Percentiles rank a stretch among this genome's conserved stretches.
phyloP scores from a whole-genome alignment of 1,284 basidiomycete genomes.

The Erythrobasidium hasegawianum region DNA sequence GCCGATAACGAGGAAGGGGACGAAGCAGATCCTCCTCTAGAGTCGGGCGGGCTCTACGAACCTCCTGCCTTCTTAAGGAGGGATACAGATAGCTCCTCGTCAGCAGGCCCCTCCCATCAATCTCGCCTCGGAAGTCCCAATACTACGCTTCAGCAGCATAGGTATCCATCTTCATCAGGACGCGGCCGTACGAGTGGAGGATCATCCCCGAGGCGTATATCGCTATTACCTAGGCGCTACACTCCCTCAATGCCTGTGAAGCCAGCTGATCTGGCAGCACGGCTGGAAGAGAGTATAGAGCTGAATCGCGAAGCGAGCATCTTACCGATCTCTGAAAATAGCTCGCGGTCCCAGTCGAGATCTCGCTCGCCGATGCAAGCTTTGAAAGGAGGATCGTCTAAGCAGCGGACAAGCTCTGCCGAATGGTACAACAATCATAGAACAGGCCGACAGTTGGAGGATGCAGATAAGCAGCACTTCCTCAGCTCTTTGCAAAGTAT shows the following conservation, averaged over 20 bases:
- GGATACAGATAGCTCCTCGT: constrained; percentile 20
- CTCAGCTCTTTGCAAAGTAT: constrained; percentile 87
- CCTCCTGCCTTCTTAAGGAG: background rate
- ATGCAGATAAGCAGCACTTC: constrained; percentile 58
- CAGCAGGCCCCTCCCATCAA: constrained; percentile 1
- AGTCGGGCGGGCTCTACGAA: background rate
- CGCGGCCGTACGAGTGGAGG: constrained; percentile 15
- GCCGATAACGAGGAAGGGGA: constrained; percentile 8
- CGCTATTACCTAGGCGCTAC: constrained; percentile 28
- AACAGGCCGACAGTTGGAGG: background rate
- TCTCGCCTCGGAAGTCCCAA: constrained; percentile 24
- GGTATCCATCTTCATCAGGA: background rate
- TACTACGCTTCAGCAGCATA: background rate
- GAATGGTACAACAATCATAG: constrained; percentile 30
- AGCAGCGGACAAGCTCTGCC: constrained; percentile 21
- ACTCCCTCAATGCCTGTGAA: constrained; percentile 5
- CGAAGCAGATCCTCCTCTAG: background rate
- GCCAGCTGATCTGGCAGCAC: constrained; percentile 36
- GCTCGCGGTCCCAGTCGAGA: constrained; percentile 91
- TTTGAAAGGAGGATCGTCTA: constrained; percentile 1
- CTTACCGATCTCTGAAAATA: constrained; percentile 53
- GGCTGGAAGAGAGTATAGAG: constrained; percentile 61
- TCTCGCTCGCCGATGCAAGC: constrained; percentile 87
- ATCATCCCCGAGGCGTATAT: constrained; percentile 36
- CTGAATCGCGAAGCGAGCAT: constrained; percentile 50